Evolutionary conservation across 192 early-diverging fungal genomes (phyloP).

Genomic region (Podila minutissima): DNA sequence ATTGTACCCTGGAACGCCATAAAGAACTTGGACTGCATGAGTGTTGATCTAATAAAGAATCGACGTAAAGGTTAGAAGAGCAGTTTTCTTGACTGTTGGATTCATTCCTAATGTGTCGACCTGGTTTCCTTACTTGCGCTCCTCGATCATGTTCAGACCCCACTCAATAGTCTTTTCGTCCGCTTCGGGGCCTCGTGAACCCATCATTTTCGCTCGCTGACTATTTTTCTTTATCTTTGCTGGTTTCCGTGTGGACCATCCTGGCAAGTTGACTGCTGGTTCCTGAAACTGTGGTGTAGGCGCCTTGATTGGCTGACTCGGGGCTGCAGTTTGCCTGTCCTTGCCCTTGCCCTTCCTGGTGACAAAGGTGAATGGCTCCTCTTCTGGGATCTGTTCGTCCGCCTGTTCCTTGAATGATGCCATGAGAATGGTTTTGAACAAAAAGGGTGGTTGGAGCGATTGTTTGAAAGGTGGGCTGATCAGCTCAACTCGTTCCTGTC

Average conservation of each 20-base stretch:
- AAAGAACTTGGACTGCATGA: conserved; percentile 42
- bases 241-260: conserved; percentile 20
- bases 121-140: conserved; percentile 2
- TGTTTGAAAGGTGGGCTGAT: neutral
- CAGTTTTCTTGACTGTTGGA: neutral
- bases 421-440: neutral
- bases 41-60: neutral
- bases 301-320: neutral
- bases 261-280: conserved; percentile 15
- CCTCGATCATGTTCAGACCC: conserved; percentile 30
- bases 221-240: conserved; percentile 41
- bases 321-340: neutral
- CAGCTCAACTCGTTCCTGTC: neutral
- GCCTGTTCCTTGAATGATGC: neutral
- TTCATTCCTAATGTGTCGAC: too few relatives aligned
- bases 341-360: conserved; percentile 11
- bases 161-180: conserved; percentile 25
- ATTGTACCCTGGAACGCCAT: conserved; percentile 27
- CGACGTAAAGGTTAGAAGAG: neutral
- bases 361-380: conserved; percentile 37
- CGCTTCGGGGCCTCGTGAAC: neutral
- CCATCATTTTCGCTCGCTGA: conserved; percentile 41
- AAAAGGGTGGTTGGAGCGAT: neutral
- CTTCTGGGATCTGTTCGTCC: neutral
- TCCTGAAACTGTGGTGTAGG: neutral